A percentile compares a stretch with the other conserved stretches of the same genome.
These are phyloP conservation scores for Cercospora nicotianae DNA, from an alignment of 2,329 filamentous ascomycete species.

Conservation along the genomic window DNA sequence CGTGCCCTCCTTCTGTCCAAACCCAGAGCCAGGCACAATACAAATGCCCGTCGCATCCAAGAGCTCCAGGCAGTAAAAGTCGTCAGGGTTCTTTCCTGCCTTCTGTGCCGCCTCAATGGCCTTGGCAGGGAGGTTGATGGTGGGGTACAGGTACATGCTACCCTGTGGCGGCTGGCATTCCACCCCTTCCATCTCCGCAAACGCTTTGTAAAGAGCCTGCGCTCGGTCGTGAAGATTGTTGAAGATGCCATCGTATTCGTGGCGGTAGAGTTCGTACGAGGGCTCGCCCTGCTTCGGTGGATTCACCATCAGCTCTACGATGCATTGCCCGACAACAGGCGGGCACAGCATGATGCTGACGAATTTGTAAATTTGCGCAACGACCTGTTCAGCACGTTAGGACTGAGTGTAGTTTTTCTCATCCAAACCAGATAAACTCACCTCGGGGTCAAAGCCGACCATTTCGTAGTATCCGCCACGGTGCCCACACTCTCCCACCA, in stretches of 20 bases:
- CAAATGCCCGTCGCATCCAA: constrained; percentile 94
- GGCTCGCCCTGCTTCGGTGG: constrained; percentile 81
- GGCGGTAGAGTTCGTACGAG: constrained; percentile 76
- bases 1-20: constrained; percentile 88
- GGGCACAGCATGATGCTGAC: constrained; percentile 96
- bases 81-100: constrained; percentile 75
- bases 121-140: constrained; percentile 75
- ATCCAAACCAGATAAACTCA: constrained; percentile 19
- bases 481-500: constrained; percentile 98
- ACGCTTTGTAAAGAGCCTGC: constrained; percentile 82
- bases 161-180: constrained; percentile 87
- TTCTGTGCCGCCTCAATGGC: constrained; percentile 72
- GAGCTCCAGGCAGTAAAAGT: constrained; percentile 89
- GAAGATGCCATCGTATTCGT: constrained; percentile 83
- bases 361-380: constrained; percentile 97
- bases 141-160: constrained; percentile 98
- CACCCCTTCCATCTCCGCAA: constrained; percentile 93
- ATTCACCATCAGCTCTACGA: constrained; percentile 98
- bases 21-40: constrained; percentile 87
- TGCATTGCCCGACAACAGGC: constrained; percentile 91
- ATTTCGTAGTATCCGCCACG: constrained; percentile 98
- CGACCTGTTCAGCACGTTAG: constrained; percentile 58
- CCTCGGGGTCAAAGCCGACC: constrained; percentile 70
- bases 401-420: neutral
- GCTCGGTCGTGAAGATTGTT: constrained; percentile 76